These are phyloP conservation scores for Hypsizygus marmoreus DNA, from an alignment of 768 basidiomycete genomes.

Conservation along the genomic window DNA sequence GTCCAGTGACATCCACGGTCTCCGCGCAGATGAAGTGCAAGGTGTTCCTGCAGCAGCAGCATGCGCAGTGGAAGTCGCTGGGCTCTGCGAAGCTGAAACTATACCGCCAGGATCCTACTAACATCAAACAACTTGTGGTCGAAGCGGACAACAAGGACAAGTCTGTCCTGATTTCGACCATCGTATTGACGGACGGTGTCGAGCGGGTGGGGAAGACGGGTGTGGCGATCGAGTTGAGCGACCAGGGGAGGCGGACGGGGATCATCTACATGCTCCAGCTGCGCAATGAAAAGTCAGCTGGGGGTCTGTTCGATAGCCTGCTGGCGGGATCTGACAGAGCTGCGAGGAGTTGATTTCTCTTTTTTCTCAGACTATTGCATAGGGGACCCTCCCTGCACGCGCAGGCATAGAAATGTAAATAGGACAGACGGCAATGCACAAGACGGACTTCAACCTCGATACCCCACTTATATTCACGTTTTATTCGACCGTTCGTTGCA, in stretches of 20 bases:
- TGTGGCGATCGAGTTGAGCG: slow-evolving; percentile 93
- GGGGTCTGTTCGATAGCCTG: slow-evolving; percentile 82
- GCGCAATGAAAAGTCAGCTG: slow-evolving; percentile 84
- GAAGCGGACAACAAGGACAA: slow-evolving; percentile 79
- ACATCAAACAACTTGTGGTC: slow-evolving; percentile 95
- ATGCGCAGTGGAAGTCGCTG: slow-evolving; percentile 97
- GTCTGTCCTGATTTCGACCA: slow-evolving; percentile 87
- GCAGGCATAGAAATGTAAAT: slow-evolving; percentile 17
- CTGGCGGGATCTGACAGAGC: slow-evolving; percentile 82
- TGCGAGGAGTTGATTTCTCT: slow-evolving; percentile 13
- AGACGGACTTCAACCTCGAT: slow-evolving; percentile 11
- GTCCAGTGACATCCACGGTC: slow-evolving; percentile 75
- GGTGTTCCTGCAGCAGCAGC: slow-evolving; percentile 92
- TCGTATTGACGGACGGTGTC: slow-evolving; percentile 93
- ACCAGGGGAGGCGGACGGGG: slow-evolving; percentile 88
- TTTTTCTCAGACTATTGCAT: slow-evolving; percentile 1
- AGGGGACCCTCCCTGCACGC: slow-evolving; percentile 7
- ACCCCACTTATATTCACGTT: slow-evolving; percentile 12
- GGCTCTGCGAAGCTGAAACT: slow-evolving; percentile 87
- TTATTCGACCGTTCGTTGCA: too few species aligned
- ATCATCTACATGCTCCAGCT: slow-evolving; percentile 97
- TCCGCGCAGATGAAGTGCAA: slow-evolving; percentile 97
- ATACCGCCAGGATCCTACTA: slow-evolving; percentile 82
- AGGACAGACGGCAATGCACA: slow-evolving; percentile 2
- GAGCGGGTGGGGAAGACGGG: slow-evolving; percentile 99